Base-by-base conservation (phyloP, 768 basidiomycete genomes). In the Pulveroboletus sp. region DNA sequence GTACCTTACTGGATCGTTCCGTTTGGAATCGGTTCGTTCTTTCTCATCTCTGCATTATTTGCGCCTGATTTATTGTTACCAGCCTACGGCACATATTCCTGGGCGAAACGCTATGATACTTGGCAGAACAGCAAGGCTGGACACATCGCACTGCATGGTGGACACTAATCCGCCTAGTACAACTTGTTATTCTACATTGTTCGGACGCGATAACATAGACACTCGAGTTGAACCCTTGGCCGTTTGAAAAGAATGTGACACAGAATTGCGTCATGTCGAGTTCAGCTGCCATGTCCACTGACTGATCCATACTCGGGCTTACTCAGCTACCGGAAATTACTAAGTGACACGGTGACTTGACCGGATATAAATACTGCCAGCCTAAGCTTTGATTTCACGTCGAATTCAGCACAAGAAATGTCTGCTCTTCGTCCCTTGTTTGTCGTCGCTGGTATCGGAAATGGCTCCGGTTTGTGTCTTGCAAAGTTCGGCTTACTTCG, bases 111-210 rank as follows among this genome's bases (percentile, higher is more conserved):
- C 48, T 79, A 77, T 63, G 79, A 87, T 50, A 70, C 69, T 31
- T 87, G 74, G 73, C 73, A 81, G 60, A 85, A 88, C 66, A 87
- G 84, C 76, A 91, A 91, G 71, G 88, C 80, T n/a, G 89, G 83
- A 29, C 87, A 89, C 57, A 59, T 84, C 51, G 85, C 83, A 6
- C 37, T 68, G n/a, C 66, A 67, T 37, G 65, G 60, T 32, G 41
- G 57, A 3, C 60, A 64, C 33, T 64, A 34, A 61, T 49, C 27
- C 17, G 27, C 38, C n/a, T 53, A 53, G 44, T 51, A 35, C 47
- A 14, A n/a, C 51, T 41, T 47, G 52, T 60, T 51, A 51, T 45
- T 25, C 37, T 43, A 47, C 13, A 38, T 20, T 41, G 33, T 43
- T 43, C 40, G 48, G 34, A 55, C 32, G 16, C 39, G 48, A 57